Conservation (phyloP, 805 yeast genomes). For the Yarrowia bubula region DNA sequence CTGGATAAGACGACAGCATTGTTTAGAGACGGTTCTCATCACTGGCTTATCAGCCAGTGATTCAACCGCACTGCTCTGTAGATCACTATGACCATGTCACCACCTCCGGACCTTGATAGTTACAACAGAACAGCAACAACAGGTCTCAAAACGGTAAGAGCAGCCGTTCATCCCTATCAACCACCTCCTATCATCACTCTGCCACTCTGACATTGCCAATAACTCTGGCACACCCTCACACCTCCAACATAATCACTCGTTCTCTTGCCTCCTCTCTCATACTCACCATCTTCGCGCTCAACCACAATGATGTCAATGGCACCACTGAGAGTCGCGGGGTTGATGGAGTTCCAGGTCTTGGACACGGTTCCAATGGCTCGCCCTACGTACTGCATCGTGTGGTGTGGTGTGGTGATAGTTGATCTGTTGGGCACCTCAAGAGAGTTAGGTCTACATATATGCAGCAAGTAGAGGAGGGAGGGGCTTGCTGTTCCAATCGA, state of each 20-base stretch:
- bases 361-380: constrained; percentile 93
- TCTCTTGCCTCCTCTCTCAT: background rate
- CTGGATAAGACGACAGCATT: background rate
- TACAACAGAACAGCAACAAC: background rate
- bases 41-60: too few relatives aligned
- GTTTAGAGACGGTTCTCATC: too few relatives aligned
- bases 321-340: constrained; percentile 94
- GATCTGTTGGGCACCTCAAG: constrained; percentile 17
- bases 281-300: constrained; percentile 73
- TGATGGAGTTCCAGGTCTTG: constrained; percentile 94
- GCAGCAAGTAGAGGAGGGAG: constrained; percentile 24
- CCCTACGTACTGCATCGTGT: constrained; percentile 88
- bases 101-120: background rate
- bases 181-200: background rate
- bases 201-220: too few relatives aligned
- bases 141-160: background rate
- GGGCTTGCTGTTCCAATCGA: constrained; percentile 27
- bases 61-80: too few relatives aligned
- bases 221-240: background rate
- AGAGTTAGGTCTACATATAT: constrained; percentile 16
- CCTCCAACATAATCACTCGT: background rate
- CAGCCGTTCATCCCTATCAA: background rate
- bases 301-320: constrained; percentile 96
- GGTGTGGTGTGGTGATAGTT: constrained; percentile 8
- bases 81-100: background rate